Percentiles rank a stretch among this genome's conserved stretches.
Evolutionary conservation across 2,329 filamentous ascomycete genomes (phyloP).

Genomic region (Microdochium nivale): DNA sequence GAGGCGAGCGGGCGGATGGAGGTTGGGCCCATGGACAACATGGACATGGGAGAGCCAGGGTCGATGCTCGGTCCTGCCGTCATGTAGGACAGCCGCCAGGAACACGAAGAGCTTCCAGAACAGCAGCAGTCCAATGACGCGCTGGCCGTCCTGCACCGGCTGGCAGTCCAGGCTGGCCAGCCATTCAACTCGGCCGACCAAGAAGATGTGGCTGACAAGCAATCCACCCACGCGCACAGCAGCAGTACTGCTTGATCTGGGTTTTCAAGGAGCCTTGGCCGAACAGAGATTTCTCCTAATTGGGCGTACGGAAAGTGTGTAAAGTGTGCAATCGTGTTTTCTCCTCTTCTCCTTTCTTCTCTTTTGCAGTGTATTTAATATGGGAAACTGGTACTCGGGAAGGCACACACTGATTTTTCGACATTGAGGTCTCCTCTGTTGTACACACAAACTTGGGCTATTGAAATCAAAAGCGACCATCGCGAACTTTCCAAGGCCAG

Average conservation of each 20-base stretch:
- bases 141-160: too few relatives aligned
- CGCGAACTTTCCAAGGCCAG: neutral
- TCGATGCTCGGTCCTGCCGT: conserved; percentile 25
- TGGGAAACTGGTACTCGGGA: neutral
- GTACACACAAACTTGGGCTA: neutral
- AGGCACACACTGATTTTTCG: neutral
- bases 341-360: neutral
- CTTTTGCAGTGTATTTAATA: neutral
- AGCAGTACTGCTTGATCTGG: too few relatives aligned
- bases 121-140: too few relatives aligned
- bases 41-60: conserved; percentile 27
- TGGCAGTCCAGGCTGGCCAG: too few relatives aligned
- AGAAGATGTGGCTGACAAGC: too few relatives aligned
- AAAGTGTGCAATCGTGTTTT: neutral
- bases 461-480: neutral
- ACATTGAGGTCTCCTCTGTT: neutral
- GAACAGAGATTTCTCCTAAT: neutral
- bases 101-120: neutral
- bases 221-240: too few relatives aligned
- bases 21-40: conserved; percentile 21
- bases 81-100: conserved; percentile 14
- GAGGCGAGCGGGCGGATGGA: conserved; percentile 15
- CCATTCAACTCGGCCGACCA: too few relatives aligned
- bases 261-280: too few relatives aligned
- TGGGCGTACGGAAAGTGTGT: neutral